Conservation (phyloP, 2,329 filamentous ascomycete species). For the Pseudocercospora eumusae region DNA sequence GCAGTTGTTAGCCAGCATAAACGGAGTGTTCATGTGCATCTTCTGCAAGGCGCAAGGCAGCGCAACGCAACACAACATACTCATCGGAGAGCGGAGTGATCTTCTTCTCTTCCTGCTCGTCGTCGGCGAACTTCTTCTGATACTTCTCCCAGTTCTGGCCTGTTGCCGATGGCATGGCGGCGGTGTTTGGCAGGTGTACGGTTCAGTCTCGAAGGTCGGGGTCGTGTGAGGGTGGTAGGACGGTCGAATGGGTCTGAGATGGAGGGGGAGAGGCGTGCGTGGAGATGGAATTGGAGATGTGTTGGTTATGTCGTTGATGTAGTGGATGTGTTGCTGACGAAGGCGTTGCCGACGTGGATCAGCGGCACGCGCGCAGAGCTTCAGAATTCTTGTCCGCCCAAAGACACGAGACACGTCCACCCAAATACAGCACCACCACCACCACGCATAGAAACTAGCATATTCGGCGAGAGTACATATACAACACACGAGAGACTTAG, state of each 20-base stretch:
- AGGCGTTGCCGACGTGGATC: not conserved
- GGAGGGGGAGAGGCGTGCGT: not conserved
- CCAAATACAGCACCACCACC: not conserved
- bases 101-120: slow-evolving; percentile 99
- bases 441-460: slow-evolving; percentile 6
- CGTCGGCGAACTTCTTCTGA: slow-evolving; percentile 93
- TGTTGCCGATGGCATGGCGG: slow-evolving; percentile 83
- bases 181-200: slow-evolving; percentile 2
- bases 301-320: too few relatives aligned
- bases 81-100: slow-evolving; percentile 96
- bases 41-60: slow-evolving; percentile 41
- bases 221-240: not conserved
- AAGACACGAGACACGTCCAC: not conserved
- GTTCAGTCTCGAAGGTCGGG: not conserved
- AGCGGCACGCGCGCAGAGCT: not conserved
- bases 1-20: slow-evolving; percentile 17
- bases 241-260: not conserved
- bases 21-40: not conserved
- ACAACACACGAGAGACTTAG: slow-evolving; percentile 3
- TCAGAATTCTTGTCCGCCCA: not conserved
- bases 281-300: too few relatives aligned
- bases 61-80: slow-evolving; percentile 52
- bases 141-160: slow-evolving; percentile 98
- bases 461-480: not conserved
- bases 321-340: not conserved